Conservation (phyloP, 371 early-diverging fungal species). For the Mucor circinelloides region DNA sequence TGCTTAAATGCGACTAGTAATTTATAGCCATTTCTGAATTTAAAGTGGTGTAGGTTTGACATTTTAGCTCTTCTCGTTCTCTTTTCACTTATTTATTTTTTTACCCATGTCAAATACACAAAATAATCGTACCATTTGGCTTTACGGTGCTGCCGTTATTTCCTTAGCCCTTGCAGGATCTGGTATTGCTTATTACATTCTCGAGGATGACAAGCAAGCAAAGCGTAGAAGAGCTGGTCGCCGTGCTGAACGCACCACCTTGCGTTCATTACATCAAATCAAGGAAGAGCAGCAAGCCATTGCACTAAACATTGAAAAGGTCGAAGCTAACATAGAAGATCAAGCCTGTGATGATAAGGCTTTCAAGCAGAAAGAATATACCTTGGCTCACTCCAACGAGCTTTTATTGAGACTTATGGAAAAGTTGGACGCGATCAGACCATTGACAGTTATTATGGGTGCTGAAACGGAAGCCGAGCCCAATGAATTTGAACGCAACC, state of each 20-base stretch:
- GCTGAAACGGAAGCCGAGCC: slow-evolving; percentile 9
- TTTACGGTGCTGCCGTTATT: slow-evolving; percentile 14
- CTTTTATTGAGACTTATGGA: slow-evolving; percentile 40
- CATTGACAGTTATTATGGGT: slow-evolving; percentile 29
- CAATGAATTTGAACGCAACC: slow-evolving; percentile 21
- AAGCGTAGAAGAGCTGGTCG: slow-evolving; percentile 29
- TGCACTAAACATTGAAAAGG: slow-evolving; percentile 11
- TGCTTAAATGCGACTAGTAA: too few relatives aligned
- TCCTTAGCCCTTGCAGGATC: slow-evolving; percentile 12
- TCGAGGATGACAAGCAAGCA: slow-evolving; percentile 39
- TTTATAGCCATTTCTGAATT: neutral
- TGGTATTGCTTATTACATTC: slow-evolving; percentile 26
- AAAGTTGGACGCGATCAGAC: slow-evolving; percentile 42
- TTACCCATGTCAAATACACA: slow-evolving; percentile 8
- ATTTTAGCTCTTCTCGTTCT: neutral
- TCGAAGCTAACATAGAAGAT: slow-evolving; percentile 8
- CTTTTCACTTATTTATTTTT: slow-evolving; percentile 4
- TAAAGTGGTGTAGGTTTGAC: neutral
- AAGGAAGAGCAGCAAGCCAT: slow-evolving; percentile 26
- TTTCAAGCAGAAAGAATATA: slow-evolving; percentile 26
- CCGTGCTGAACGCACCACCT: slow-evolving; percentile 21
- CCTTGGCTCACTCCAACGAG: slow-evolving; percentile 40
- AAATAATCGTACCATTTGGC: slow-evolving; percentile 6
- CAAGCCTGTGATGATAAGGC: slow-evolving; percentile 19
- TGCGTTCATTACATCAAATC: slow-evolving; percentile 29